Percentiles rank a stretch among this genome's conserved stretches.
Conservation (phyloP, 805 yeast species). For the Wickerhamomyces kurtzmanii region DNA sequence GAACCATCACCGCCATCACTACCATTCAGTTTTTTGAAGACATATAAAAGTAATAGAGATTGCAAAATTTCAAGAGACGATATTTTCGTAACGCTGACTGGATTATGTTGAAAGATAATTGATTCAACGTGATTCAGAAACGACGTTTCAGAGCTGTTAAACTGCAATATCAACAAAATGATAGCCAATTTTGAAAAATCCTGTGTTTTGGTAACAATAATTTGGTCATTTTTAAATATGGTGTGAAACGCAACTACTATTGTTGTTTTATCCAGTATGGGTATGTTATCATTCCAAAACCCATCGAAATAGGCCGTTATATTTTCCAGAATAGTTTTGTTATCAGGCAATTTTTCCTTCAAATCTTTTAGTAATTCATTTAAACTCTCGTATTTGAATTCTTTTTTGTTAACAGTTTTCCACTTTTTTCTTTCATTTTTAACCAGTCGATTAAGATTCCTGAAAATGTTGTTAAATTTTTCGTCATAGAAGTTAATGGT, state of each 20-base stretch:
- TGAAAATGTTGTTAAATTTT: slow-evolving; percentile 3
- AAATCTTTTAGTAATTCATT: slow-evolving; percentile 7
- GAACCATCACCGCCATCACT: too few species aligned
- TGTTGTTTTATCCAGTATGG: slow-evolving; percentile 7
- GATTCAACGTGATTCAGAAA: too few species aligned
- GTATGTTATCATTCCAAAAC: slow-evolving; percentile 8
- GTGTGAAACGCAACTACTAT: slow-evolving; percentile 9
- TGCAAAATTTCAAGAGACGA: too few species aligned
- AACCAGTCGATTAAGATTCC: slow-evolving; percentile 6
- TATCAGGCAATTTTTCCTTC: slow-evolving; percentile 10
- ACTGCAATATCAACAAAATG: slow-evolving; percentile 11
- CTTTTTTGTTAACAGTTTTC: slow-evolving; percentile 6
- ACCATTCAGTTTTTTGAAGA: too few species aligned
- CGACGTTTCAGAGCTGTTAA: too few species aligned
- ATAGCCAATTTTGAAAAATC: too few species aligned
- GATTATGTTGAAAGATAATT: too few species aligned
- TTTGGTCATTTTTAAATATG: slow-evolving; percentile 6
- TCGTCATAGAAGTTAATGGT: slow-evolving; percentile 3
- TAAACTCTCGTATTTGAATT: slow-evolving; percentile 4
- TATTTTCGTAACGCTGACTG: too few species aligned
- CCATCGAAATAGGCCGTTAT: slow-evolving; percentile 8
- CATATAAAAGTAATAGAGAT: too few species aligned
- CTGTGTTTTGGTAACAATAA: too few species aligned
- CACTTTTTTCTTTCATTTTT: slow-evolving; percentile 13
- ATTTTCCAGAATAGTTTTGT: slow-evolving; percentile 7